Percentiles rank a stretch among this genome's conserved stretches.
Evolutionary conservation across 1,284 basidiomycete genomes (phyloP).

Genomic region (Apiotrichum gamsii): DNA sequence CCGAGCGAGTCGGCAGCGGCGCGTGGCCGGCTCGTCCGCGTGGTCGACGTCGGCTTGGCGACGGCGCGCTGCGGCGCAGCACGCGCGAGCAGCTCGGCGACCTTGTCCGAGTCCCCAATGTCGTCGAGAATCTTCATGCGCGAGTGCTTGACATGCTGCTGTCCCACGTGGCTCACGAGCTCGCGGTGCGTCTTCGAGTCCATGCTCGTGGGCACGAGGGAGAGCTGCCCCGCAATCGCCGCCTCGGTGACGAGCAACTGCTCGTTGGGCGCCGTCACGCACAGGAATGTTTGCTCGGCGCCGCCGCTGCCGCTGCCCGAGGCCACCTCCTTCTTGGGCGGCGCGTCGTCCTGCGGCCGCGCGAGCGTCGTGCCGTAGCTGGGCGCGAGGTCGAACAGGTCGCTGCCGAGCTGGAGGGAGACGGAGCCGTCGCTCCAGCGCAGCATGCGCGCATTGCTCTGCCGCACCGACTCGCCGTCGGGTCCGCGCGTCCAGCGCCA

Average conservation of each 20-base stretch:
- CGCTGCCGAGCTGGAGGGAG: conserved; percentile 42
- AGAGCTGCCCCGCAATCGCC: conserved; percentile 37
- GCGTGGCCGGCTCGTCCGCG: conserved; percentile 4
- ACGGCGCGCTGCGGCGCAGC: conserved; percentile 17
- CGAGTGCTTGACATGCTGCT: conserved; percentile 42
- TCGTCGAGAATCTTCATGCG: conserved; percentile 42
- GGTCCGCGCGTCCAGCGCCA: conserved; percentile 43
- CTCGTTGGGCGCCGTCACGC: conserved; percentile 23
- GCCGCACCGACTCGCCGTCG: conserved; percentile 31
- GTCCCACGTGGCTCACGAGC: conserved; percentile 38
- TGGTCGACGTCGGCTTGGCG: background rate
- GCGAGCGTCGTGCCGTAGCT: conserved; percentile 33
- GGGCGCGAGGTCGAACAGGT: conserved; percentile 43
- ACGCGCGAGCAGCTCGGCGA: conserved; percentile 26
- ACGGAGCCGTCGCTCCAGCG: conserved; percentile 47
- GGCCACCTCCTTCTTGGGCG: background rate
- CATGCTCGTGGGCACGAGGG: conserved; percentile 38
- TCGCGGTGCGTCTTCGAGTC: conserved; percentile 41
- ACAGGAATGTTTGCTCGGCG: conserved; percentile 32
- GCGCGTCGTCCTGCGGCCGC: conserved; percentile 10
- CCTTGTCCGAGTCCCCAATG: conserved; percentile 22
- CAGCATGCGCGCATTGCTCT: conserved; percentile 43
- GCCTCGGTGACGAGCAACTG: conserved; percentile 37
- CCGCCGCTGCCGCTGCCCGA: background rate
- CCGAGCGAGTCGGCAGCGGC: conserved; percentile 7